These are phyloP conservation scores for Pythium biforme DNA, from an alignment of 352 stramenopile genomes.

Conservation along the genomic window DNA sequence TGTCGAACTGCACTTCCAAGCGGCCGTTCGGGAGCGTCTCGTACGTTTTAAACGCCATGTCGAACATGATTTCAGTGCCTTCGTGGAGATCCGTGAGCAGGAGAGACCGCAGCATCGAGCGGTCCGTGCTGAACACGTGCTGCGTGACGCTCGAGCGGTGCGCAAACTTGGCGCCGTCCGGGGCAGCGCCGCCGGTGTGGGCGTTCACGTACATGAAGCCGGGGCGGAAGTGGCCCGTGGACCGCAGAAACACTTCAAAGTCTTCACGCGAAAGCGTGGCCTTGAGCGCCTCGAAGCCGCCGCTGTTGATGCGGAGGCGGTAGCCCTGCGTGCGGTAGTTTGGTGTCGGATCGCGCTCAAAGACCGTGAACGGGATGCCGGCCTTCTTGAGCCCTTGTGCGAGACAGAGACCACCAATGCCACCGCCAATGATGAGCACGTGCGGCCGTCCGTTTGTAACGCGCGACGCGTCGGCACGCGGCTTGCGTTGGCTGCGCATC, in stretches of 20 bases:
- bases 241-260: conserved; percentile 59
- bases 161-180: conserved; percentile 8
- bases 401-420: conserved; percentile 58
- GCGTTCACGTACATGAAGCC: conserved; percentile 54
- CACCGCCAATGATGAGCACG: conserved; percentile 39
- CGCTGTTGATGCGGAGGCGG: conserved; percentile 55
- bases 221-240: conserved; percentile 51
- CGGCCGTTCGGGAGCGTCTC: conserved; percentile 41
- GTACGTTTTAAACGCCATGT: conserved; percentile 58
- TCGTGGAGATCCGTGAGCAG: conserved; percentile 48
- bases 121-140: conserved; percentile 30
- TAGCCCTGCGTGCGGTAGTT: conserved; percentile 67
- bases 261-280: conserved; percentile 38
- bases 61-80: conserved; percentile 46
- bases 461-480: not conserved
- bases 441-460: not conserved
- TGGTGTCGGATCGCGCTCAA: conserved; percentile 55
- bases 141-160: conserved; percentile 10
- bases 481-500: conserved; percentile 8
- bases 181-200: conserved; percentile 20
- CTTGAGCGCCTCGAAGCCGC: conserved; percentile 60
- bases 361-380: conserved; percentile 65
- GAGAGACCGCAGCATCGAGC: conserved; percentile 29
- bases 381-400: conserved; percentile 57
- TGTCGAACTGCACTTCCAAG: conserved; percentile 58